Evolutionary conservation across 2,329 filamentous ascomycete genomes (phyloP).

Genomic region (Xylaria sp.): DNA sequence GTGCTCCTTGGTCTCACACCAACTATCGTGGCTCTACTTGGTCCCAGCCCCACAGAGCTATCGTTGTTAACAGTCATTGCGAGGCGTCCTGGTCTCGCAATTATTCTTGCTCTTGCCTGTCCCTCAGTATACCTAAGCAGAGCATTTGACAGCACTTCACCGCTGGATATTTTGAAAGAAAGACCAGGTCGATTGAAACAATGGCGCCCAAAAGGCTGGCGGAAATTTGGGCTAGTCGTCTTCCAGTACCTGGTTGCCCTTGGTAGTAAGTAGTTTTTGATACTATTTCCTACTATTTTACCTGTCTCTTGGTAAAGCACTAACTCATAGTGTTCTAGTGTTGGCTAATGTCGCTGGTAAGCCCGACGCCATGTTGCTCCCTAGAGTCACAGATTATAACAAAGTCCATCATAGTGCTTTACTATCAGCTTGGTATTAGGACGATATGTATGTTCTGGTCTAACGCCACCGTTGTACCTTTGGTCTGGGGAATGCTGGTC

Average conservation of each 20-base stretch:
- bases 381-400: background rate
- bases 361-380: background rate
- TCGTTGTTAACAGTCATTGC: conserved; percentile 12
- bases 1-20: conserved; percentile 21
- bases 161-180: conserved; percentile 11
- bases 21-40: conserved; percentile 19
- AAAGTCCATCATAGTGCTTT: conserved; percentile 1
- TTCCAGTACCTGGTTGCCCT: background rate
- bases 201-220: conserved; percentile 13
- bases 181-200: background rate
- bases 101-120: conserved; percentile 20
- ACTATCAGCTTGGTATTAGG: conserved; percentile 14
- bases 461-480: background rate
- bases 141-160: conserved; percentile 8
- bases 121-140: conserved; percentile 19
- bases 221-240: background rate
- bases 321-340: background rate
- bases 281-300: background rate
- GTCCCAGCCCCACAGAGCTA: conserved; percentile 14
- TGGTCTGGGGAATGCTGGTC: conserved; percentile 18
- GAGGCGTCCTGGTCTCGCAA: conserved; percentile 7
- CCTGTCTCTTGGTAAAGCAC: background rate
- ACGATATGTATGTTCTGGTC: conserved; percentile 26
- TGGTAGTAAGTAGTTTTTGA: background rate
- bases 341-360: conserved; percentile 2